These are phyloP conservation scores for Leishmania braziliensis DNA, from an alignment of 208 protist genomes.

Conservation along the genomic window DNA sequence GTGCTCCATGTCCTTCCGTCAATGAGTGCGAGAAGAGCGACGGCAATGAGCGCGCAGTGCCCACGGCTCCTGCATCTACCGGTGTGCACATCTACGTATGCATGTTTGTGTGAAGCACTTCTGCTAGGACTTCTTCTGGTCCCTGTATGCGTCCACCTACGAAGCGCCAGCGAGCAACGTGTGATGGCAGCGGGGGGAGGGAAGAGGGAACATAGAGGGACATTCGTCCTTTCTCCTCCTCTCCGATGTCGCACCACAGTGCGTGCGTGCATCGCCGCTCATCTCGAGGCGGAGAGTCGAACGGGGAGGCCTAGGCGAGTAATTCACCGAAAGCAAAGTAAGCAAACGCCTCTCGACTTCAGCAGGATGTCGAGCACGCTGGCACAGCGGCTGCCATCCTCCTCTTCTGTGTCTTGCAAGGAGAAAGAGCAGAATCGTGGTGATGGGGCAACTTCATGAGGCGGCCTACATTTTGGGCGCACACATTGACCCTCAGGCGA, in stretches of 20 bases:
- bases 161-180: background rate
- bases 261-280: background rate
- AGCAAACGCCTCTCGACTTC: background rate
- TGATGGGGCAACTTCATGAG: background rate
- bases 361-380: background rate
- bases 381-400: background rate
- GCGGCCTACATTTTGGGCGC: background rate
- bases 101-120: background rate
- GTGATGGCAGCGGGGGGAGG: background rate
- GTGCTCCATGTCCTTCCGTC: conserved; percentile 46
- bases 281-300: background rate
- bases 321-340: background rate
- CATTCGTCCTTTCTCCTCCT: no score
- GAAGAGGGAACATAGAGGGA: background rate
- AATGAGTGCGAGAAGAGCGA: background rate
- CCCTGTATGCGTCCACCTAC: background rate
- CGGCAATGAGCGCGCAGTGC: background rate
- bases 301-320: background rate
- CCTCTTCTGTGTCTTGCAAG: background rate
- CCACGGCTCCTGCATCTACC: background rate
- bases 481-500: no score
- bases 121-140: background rate
- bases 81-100: background rate
- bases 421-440: background rate
- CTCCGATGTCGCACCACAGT: background rate